Evolutionary conservation across 768 basidiomycete species (phyloP).

Genomic region (Mycena olivaceomarginata): DNA sequence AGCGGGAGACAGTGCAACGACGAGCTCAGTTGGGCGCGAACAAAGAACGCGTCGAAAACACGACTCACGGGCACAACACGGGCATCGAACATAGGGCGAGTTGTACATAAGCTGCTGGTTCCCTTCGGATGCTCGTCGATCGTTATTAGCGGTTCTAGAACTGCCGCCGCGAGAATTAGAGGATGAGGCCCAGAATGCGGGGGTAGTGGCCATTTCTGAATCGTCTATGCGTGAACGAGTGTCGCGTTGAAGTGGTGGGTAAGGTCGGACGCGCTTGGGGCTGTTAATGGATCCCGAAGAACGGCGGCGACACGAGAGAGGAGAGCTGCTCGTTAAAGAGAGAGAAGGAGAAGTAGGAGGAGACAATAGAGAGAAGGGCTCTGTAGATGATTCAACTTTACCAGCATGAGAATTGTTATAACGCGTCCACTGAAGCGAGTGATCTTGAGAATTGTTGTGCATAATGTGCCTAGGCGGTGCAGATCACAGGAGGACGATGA

Average conservation of each 20-base stretch:
- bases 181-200: constrained; percentile 58
- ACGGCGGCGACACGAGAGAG: constrained; percentile 53
- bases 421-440: constrained; percentile 48
- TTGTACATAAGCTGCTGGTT: constrained; percentile 55
- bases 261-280: constrained; percentile 61
- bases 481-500: constrained; percentile 51
- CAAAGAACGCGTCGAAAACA: constrained; percentile 34
- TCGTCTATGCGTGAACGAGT: constrained; percentile 55
- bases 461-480: constrained; percentile 66
- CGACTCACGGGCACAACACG: too few species aligned
- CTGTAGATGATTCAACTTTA: constrained; percentile 68
- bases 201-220: constrained; percentile 59
- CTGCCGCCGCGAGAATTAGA: constrained; percentile 52
- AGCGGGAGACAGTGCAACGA: constrained; percentile 42
- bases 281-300: constrained; percentile 57
- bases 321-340: constrained; percentile 41
- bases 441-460: constrained; percentile 59
- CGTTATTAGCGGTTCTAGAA: constrained; percentile 48
- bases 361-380: constrained; percentile 58
- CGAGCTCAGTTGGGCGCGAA: not conserved
- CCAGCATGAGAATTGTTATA: constrained; percentile 54
- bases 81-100: constrained; percentile 53
- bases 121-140: constrained; percentile 61
- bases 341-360: constrained; percentile 52
- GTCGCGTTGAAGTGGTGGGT: constrained; percentile 56